Base-by-base conservation (phyloP, 805 yeast species). In the Saturnispora quitensis region DNA sequence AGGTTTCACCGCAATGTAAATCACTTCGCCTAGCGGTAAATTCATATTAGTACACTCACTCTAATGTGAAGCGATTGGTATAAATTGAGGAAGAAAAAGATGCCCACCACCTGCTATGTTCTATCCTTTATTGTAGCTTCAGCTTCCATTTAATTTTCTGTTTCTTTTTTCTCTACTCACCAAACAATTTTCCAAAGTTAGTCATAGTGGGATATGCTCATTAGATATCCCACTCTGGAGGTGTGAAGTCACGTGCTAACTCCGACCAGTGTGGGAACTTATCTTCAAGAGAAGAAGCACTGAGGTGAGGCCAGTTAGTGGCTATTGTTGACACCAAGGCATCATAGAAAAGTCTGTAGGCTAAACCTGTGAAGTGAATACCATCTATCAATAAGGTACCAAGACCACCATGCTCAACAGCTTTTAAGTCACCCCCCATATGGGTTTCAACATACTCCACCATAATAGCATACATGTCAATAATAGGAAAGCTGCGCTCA, bases 1-100 rank as follows among this genome's bases (percentile, higher is more conserved):
- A 9, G 96, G 96, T 68, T 87, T 89, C 44, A 85, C 83, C 0
- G 95, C 79, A 15, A 87, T 76, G 67, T 84, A 88, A 3, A 89
- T 84, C 33, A 87, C 80, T 34, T 73, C 73, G 12, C 93, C 91
- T 27, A 83, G 58, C 1, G 73, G 36, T 5, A 53, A 31, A 17
- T 48, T 24, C 50, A 45, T 50, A 8, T 7, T 27, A 22, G 20
- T 13, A 31, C n/a, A 31, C n/a, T 31, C 9, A 31, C 34, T 31
- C 15, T 13, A 31, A 31, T 31, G n/a, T 12, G 3, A 31, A 31
- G 5, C 34, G 13, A 10, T 31, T 13, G 15, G 3, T 31, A 4
- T 31, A 31, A 31, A 15, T 10, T 31, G 3, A 38, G 18, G 42
- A 38, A 36, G 33, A 36, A 38, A 25, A 47, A 38, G 31, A 27